phyloP scores from a whole-genome alignment of 2,329 filamentous ascomycete species.

The Zopfia rhizophila region DNA sequence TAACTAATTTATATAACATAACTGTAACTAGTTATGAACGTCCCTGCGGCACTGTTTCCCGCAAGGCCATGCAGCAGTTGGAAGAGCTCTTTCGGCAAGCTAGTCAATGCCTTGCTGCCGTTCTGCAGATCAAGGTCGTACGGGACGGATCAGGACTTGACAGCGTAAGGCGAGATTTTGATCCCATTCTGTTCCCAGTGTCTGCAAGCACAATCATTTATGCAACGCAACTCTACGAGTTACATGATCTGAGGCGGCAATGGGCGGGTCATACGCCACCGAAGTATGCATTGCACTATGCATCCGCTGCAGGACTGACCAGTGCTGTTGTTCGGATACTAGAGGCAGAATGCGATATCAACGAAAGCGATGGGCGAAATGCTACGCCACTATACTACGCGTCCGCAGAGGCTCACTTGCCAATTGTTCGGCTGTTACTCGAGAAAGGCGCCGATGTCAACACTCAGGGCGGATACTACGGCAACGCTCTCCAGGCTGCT shows the following conservation, averaged over 20 bases:
- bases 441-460: conserved; percentile 1
- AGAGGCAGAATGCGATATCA: conserved; percentile 1
- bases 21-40: too few species aligned
- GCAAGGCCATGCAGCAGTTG: background rate
- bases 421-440: background rate
- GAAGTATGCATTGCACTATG: conserved; percentile 9
- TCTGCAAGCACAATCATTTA: conserved; percentile 12
- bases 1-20: too few species aligned
- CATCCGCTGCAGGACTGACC: background rate
- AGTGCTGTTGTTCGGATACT: background rate
- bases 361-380: background rate
- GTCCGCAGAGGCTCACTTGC: background rate
- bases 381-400: conserved; percentile 1
- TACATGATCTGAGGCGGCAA: background rate
- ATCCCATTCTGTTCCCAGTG: conserved; percentile 1
- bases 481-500: conserved; percentile 17
- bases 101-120: background rate
- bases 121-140: conserved; percentile 3
- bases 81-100: background rate
- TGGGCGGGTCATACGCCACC: conserved; percentile 1
- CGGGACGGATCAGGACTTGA: background rate
- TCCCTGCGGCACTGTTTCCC: too few species aligned
- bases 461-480: conserved; percentile 1
- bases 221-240: conserved; percentile 3
- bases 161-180: conserved; percentile 1